Base-by-base conservation (phyloP, 106 monocot genomes). In the Allium sativum region DNA sequence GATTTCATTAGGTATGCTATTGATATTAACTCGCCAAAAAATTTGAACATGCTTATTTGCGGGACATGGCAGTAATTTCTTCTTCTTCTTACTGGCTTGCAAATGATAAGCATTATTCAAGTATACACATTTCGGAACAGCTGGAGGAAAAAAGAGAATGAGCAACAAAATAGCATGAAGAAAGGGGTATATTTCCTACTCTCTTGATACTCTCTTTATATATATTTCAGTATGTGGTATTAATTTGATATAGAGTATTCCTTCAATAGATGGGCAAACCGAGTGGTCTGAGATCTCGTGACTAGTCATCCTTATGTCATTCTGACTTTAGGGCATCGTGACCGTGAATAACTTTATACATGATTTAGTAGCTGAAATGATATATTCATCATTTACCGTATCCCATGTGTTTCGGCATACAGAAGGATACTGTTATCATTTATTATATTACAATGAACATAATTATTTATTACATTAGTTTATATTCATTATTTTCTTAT, bases 281-380 rank as follows among this genome's bases (percentile, higher is more conserved):
- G 87, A 54, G 90, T 90, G 8, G 65, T 95, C 31, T 76, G 94
- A 18, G 94, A 95, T 71, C 53, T 95, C 57, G 58, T 90, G 56
- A 81, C 47, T 81, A 95, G 94, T 59, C 90, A 95, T 73, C 94
- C 94, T 53, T 95, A 90, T 73, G 94, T 90, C 55, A 74, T 95
- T 42, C 53, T 95, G 9, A 80, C 78, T 18, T 40, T 90, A 56
- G 94, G 94, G 21, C 86, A 90, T 67, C 94, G 90, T 68, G 94
- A n/a, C n/a, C n/a, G n/a, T n/a, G n/a, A n/a, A n/a, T n/a, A n/a
- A n/a, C n/a, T n/a, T n/a, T n/a, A n/a, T n/a, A n/a, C n/a, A n/a
- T n/a, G n/a, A n/a, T n/a, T n/a, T n/a, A n/a, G n/a, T n/a, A n/a
- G n/a, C n/a, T n/a, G n/a, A n/a, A n/a, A n/a, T n/a, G n/a, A n/a